Percentiles rank a stretch among this genome's conserved stretches.
Evolutionary conservation across 768 basidiomycete species (phyloP).

Genomic region (Trametes gibbosa): DNA sequence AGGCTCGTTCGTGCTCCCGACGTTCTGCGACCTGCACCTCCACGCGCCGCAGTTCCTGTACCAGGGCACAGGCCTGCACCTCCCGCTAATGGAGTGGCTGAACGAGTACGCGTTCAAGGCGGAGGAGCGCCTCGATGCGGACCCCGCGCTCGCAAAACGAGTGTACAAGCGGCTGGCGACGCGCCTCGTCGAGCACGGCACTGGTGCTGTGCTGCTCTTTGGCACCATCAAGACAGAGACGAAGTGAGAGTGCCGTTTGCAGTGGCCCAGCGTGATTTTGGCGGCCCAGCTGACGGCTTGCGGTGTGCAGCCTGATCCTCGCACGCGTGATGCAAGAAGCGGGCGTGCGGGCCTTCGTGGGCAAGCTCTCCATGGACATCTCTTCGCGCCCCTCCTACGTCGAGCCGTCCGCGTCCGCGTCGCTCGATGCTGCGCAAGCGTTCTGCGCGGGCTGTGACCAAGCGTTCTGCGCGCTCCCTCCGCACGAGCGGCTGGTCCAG

Average conservation of each 20-base stretch:
- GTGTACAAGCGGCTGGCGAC: slow-evolving; percentile 69
- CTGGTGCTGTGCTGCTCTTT: slow-evolving; percentile 74
- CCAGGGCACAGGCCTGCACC: slow-evolving; percentile 81
- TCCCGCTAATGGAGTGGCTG: slow-evolving; percentile 84
- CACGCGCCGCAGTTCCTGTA: slow-evolving; percentile 91
- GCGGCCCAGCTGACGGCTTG: neutral
- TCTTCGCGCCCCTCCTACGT: slow-evolving; percentile 69
- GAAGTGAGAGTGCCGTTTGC: slow-evolving; percentile 53
- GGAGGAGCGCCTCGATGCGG: slow-evolving; percentile 69
- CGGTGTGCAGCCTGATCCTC: slow-evolving; percentile 60
- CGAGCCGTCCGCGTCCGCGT: slow-evolving; percentile 51
- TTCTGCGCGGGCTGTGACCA: slow-evolving; percentile 56
- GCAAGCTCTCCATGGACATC: slow-evolving; percentile 89
- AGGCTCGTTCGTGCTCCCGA: slow-evolving; percentile 72
- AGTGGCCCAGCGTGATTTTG: too few relatives aligned
- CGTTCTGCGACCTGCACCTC: slow-evolving; percentile 80
- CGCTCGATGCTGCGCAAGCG: slow-evolving; percentile 48
- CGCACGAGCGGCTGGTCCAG: slow-evolving; percentile 55
- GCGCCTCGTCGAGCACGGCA: slow-evolving; percentile 71
- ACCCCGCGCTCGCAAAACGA: slow-evolving; percentile 53
- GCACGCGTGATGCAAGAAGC: slow-evolving; percentile 68
- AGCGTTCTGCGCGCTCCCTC: slow-evolving; percentile 39
- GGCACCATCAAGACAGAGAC: slow-evolving; percentile 82
- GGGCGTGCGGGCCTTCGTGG: slow-evolving; percentile 80
- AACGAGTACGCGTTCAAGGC: slow-evolving; percentile 80